Conservation (phyloP, 2,329 filamentous ascomycete genomes). For the Aureobasidium sp. region DNA sequence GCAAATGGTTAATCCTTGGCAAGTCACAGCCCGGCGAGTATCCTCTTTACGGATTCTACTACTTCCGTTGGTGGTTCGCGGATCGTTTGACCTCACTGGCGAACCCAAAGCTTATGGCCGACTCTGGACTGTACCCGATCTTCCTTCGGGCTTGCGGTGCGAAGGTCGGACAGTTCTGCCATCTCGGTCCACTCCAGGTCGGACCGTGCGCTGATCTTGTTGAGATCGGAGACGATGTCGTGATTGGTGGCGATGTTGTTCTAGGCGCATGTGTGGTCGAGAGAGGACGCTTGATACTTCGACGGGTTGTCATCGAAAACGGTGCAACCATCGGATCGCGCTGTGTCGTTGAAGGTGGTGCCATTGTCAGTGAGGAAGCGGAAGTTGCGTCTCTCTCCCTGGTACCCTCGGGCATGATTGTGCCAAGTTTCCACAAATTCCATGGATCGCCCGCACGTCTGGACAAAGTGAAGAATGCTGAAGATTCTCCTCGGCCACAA, state of each 20-base stretch:
- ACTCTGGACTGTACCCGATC: neutral
- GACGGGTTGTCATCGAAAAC: neutral
- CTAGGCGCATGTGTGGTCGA: neutral
- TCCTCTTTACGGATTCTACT: neutral
- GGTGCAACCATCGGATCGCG: neutral
- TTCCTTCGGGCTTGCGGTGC: neutral
- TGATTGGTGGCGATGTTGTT: conserved; percentile 3
- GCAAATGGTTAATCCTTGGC: neutral
- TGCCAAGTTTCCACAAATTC: neutral
- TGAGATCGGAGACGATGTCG: neutral
- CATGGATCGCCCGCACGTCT: conserved; percentile 2
- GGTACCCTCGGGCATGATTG: neutral
- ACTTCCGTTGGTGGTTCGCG: neutral
- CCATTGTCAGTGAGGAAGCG: neutral
- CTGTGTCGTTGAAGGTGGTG: neutral
- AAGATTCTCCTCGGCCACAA: neutral
- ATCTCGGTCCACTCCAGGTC: neutral
- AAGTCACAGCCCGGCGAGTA: neutral
- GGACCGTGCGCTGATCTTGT: neutral
- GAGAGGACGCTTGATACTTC: neutral
- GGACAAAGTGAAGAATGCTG: neutral
- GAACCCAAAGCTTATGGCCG: neutral
- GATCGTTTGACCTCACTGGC: neutral
- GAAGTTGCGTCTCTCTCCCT: neutral
- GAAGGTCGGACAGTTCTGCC: neutral